Evolutionary conservation across 129 eudicot species (phyloP), one percentile per base, ranked within the genome.

Genomic region (Escallonia herrerae): DNA sequence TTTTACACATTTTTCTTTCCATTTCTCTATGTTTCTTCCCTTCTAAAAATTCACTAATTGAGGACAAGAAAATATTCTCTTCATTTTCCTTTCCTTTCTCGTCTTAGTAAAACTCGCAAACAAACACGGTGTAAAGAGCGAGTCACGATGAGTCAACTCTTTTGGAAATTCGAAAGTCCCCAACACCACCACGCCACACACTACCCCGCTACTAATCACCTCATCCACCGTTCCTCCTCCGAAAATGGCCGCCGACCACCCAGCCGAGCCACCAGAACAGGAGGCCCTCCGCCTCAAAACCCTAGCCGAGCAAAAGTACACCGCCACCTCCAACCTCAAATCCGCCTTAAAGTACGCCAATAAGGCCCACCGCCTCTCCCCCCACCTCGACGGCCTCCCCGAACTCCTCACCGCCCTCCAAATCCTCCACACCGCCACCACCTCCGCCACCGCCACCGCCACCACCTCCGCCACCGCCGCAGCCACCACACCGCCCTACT

Each of bases 301-400:
- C 81, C 74, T 86, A 50, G 95, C 97, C 12, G 95, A 90, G 40
- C 66, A 82, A 45, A 72, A 78, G 1, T 90, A 68, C 91, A 51
- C 3, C 15, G 72, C 84, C 40, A 22, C 33, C 33, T 60, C 75
- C 60, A 71, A 79, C 55, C 86, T 86, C 63, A 81, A 63, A 48
- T 74, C 73, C 60, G 91, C 97, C 48, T 67, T 83, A 63, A 86
- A 83, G 58, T 67, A 73, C 66, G 86, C 95, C 67, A 79, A 81
- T 37, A 74, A 74, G 3, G 95, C 97, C 8, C 81, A 65, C 68
- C 75, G 80, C 8, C 84, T 86, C 59, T 65, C 56, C 65, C 86
- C 95, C 7, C 13, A 73, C 50, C 73, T 86, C 22, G 71, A 60
- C 43, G 88, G 88, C 80, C 55, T 84, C 43, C 54, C 85, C 50